Conservation (phyloP, 805 yeast species). For the Yarrowia sp. region DNA sequence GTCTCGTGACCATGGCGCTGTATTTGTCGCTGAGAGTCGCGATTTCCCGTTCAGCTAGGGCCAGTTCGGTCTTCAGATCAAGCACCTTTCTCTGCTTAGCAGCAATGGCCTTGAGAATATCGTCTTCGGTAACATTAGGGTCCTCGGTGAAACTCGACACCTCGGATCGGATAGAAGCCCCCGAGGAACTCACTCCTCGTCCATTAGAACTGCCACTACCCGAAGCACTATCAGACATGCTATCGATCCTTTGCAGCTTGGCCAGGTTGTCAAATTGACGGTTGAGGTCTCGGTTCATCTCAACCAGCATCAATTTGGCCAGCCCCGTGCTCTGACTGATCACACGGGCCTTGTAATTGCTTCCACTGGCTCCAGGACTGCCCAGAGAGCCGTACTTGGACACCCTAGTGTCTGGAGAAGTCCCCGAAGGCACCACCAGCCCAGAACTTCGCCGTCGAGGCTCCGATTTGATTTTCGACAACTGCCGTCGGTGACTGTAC, state of each 20-base stretch:
- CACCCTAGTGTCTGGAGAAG: constrained; percentile 16
- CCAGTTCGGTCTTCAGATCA: constrained; percentile 32
- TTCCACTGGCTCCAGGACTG: constrained; percentile 14
- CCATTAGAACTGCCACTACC: neutral
- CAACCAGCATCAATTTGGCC: constrained; percentile 35
- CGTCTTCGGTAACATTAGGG: constrained; percentile 19
- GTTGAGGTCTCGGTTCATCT: constrained; percentile 33
- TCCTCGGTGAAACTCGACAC: constrained; percentile 10
- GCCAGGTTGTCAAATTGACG: constrained; percentile 3
- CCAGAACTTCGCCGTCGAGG: constrained; percentile 30
- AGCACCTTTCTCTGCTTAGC: constrained; percentile 33
- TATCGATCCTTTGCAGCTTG: constrained; percentile 14
- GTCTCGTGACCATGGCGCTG: constrained; percentile 31
- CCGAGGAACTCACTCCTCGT: neutral
- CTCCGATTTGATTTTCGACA: constrained; percentile 26
- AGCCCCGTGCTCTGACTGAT: constrained; percentile 35
- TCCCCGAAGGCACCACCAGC: neutral
- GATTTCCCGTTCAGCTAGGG: constrained; percentile 20
- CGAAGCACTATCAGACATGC: neutral
- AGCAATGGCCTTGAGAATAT: constrained; percentile 32
- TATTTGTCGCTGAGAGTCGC: constrained; percentile 14
- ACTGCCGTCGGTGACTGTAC: constrained; percentile 33
- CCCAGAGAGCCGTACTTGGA: constrained; percentile 19
- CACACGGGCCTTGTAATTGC: constrained; percentile 20
- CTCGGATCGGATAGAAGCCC: constrained; percentile 10